Evolutionary conservation across 2,329 filamentous ascomycete species (phyloP).

Genomic region (Ciborinia camelliae): DNA sequence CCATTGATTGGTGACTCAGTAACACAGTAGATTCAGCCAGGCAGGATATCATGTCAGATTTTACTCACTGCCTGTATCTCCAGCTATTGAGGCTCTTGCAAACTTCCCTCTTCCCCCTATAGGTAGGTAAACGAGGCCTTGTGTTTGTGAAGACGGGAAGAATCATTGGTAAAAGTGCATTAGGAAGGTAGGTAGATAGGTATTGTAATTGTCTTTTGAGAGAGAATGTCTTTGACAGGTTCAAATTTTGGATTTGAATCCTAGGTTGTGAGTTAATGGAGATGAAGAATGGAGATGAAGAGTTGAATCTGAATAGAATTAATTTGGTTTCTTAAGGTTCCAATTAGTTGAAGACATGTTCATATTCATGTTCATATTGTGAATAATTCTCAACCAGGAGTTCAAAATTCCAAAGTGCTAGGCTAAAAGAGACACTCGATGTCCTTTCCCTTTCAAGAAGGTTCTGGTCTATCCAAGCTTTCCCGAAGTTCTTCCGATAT

Average conservation of each 20-base stretch:
- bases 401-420: too few relatives aligned
- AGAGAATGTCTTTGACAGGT: neutral
- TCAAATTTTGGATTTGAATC: neutral
- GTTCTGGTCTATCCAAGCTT: neutral
- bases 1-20: neutral
- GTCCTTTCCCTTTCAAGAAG: neutral
- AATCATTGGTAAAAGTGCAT: neutral
- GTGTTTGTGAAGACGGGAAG: neutral
- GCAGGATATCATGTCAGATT: conserved; percentile 15
- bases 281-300: neutral
- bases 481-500: neutral
- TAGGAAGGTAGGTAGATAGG: too few relatives aligned
- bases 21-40: neutral
- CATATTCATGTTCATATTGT: neutral
- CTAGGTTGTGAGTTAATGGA: neutral
- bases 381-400: neutral
- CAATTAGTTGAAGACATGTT: neutral
- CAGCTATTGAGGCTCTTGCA: conserved; percentile 16
- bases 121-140: neutral
- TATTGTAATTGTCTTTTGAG: too few relatives aligned
- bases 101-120: neutral
- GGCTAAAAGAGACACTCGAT: neutral
- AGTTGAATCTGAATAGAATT: neutral
- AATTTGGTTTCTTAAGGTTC: neutral
- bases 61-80: neutral